Base-by-base conservation (phyloP, 177 flowering plant species). In the Vitis hybrid region DNA sequence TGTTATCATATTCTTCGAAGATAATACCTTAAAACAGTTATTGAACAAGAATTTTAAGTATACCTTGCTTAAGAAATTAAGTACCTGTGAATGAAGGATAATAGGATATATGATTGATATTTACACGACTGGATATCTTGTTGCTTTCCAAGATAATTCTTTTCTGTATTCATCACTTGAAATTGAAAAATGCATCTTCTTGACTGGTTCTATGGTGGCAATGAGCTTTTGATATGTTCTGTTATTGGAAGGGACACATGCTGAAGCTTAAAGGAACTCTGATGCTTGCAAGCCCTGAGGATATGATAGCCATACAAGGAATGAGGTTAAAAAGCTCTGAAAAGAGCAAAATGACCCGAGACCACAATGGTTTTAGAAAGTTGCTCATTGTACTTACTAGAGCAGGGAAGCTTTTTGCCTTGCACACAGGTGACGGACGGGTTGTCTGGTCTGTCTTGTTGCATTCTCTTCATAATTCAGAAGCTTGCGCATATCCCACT, bases 401-500 rank as follows among this genome's bases (percentile, higher is more conserved):
- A 81, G 86, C 97, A 10, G 95, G 98, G 58, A 93, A 96, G 72
- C 79, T 96, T 51, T 86, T 67, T 80, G 98, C 98, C 39, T 78
- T 96, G 80, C 99, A 93, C 79, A 87, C 95, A 3, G 98, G 98
- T 73, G 95, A 93, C 87, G 99, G 99, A 66, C 86, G 86, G 14
- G 85, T 93, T 70, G 89, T 92, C 61, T 96, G 99, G 99, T 96
- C 99, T 59, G 75, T 73, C 50, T 78, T 92, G 56, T 69, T 92
- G 49, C 77, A 79, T 33, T 74, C 88, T 51, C 81, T 91, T 53
- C 92, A 85, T 55, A 83, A 77, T 73, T 86, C 97, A 68, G 89
- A 82, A 65, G 58, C 78, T 49, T 92, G 97, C 74, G 77, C 79
- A 68, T 12, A 68, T 73, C 95, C 97, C 45, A 65, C 72, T 64